phyloP scores from a whole-genome alignment of 495 filamentous ascomycete species.

The Xanthoparmelia taractica region DNA sequence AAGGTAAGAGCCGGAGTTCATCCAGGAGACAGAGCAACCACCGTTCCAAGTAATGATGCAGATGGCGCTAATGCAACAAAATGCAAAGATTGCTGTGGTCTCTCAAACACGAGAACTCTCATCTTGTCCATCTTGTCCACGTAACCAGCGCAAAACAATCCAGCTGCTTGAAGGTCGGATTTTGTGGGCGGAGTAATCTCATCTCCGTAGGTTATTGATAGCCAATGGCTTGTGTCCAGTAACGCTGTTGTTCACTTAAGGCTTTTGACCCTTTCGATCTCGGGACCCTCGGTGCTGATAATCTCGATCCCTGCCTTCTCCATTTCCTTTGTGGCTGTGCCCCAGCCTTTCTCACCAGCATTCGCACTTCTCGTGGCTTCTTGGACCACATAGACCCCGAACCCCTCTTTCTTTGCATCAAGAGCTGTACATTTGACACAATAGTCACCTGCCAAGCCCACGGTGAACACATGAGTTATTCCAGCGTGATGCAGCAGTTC shows the following conservation, averaged over 20 bases:
- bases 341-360: conserved; percentile 45
- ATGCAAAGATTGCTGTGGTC: background rate
- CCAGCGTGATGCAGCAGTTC: conserved; percentile 44
- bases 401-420: conserved; percentile 70
- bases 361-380: conserved; percentile 72
- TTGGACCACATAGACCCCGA: conserved; percentile 64
- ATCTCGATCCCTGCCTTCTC: conserved; percentile 44
- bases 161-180: background rate
- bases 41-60: background rate
- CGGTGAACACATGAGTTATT: conserved; percentile 73
- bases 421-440: conserved; percentile 78
- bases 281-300: conserved; percentile 41
- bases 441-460: conserved; percentile 80
- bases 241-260: background rate
- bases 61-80: background rate
- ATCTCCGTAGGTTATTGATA: background rate
- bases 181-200: background rate
- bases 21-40: background rate
- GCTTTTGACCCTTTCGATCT: conserved; percentile 39
- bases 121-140: background rate
- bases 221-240: background rate
- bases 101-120: background rate
- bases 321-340: conserved; percentile 48
- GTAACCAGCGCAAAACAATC: background rate
- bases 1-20: background rate